A percentile compares a stretch with the other conserved stretches of the same genome.
Evolutionary conservation across 306 rosid species (phyloP).

Genomic region (Castanopsis chinensis): DNA sequence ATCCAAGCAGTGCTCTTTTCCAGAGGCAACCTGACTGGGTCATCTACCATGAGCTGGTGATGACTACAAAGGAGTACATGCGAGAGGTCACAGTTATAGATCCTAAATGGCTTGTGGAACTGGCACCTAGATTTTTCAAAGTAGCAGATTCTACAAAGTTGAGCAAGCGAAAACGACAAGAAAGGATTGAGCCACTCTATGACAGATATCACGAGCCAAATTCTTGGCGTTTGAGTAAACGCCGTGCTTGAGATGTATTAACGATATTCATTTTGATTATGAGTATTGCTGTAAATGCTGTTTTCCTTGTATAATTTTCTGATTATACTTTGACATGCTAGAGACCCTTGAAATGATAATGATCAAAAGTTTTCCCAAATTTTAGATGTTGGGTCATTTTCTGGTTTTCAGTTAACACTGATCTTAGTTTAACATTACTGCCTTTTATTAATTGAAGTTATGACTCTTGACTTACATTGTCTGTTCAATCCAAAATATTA

Average conservation of each 20-base stretch:
- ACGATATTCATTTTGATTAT: constrained; percentile 6
- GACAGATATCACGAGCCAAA: constrained; percentile 93
- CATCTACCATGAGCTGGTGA: no score
- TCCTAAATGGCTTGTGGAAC: constrained; percentile 88
- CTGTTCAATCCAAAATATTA: background rate
- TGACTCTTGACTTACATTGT: background rate
- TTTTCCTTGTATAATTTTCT: constrained; percentile 8
- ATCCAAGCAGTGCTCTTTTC: constrained; percentile 77
- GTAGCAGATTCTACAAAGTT: constrained; percentile 36
- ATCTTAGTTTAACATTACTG: background rate
- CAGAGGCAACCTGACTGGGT: constrained; percentile 75
- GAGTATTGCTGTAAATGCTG: constrained; percentile 10
- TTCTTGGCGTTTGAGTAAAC: constrained; percentile 88
- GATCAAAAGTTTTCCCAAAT: background rate
- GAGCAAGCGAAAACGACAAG: no score
- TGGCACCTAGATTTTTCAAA: constrained; percentile 85
- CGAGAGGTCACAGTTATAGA: constrained; percentile 78
- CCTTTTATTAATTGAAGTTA: background rate
- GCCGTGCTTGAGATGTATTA: constrained; percentile 57
- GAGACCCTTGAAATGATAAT: background rate
- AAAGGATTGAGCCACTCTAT: constrained; percentile 22
- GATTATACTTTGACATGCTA: background rate
- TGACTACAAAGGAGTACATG: constrained; percentile 65
- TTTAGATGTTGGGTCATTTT: background rate
- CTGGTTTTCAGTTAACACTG: background rate